phyloP scores from a whole-genome alignment of 2,329 filamentous ascomycete genomes.

The Aspergillus ochraceus region DNA sequence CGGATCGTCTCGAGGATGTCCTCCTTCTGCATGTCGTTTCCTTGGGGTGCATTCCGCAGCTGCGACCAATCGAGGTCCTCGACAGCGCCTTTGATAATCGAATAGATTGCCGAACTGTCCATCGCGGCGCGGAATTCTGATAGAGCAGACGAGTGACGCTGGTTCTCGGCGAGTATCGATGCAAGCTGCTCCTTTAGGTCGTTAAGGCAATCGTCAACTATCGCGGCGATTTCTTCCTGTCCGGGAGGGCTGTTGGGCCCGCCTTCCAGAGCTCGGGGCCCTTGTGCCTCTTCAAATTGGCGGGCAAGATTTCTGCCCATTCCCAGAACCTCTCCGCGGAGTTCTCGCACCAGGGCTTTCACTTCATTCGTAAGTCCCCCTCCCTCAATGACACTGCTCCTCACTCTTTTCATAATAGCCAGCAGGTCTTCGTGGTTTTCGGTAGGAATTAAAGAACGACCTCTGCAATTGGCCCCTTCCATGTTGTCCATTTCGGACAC shows the following conservation, averaged over 20 bases:
- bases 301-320: constrained; percentile 91
- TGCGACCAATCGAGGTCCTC: constrained; percentile 60
- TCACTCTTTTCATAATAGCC: constrained; percentile 80
- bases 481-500: constrained; percentile 24
- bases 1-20: constrained; percentile 84
- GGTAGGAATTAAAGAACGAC: constrained; percentile 37
- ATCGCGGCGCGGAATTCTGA: constrained; percentile 63
- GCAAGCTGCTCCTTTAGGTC: constrained; percentile 86
- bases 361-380: constrained; percentile 89
- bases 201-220: constrained; percentile 76
- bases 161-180: constrained; percentile 72
- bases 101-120: constrained; percentile 83
- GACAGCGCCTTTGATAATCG: constrained; percentile 74
- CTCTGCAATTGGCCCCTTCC: constrained; percentile 21
- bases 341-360: constrained; percentile 83
- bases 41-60: constrained; percentile 53
- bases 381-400: constrained; percentile 84
- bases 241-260: constrained; percentile 52
- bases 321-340: constrained; percentile 87
- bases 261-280: constrained; percentile 43
- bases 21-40: constrained; percentile 66
- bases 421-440: constrained; percentile 73
- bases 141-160: constrained; percentile 66
- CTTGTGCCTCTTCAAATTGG: constrained; percentile 65
- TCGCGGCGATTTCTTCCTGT: constrained; percentile 70